phyloP scores from a whole-genome alignment of 352 stramenopile genomes.

The Pythium pectinolyticum region DNA sequence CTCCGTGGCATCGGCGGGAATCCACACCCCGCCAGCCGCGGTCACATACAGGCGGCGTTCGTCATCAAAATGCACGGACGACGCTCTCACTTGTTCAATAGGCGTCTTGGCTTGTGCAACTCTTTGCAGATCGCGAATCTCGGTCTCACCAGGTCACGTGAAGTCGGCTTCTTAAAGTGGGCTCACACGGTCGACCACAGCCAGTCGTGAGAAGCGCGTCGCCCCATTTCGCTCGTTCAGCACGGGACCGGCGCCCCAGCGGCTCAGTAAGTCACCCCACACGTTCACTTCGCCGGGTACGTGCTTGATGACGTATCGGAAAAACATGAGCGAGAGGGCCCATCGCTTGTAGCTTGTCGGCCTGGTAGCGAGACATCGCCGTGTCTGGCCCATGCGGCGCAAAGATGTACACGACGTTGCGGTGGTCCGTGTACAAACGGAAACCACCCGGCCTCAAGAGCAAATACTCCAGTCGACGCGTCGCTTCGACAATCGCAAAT shows the following conservation, averaged over 20 bases:
- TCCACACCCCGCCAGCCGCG: constrained; percentile 15
- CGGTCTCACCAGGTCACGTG: constrained; percentile 2
- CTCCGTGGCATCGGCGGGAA: constrained; percentile 16
- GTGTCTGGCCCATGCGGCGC: constrained; percentile 3
- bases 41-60: not conserved
- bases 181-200: constrained; percentile 11
- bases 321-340: constrained; percentile 24
- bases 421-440: constrained; percentile 24
- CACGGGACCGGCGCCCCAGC: constrained; percentile 12
- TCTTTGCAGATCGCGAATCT: constrained; percentile 2
- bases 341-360: constrained; percentile 35
- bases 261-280: constrained; percentile 29
- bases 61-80: too few relatives aligned
- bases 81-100: too few relatives aligned
- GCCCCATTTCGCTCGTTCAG: not conserved
- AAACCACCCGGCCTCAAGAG: constrained; percentile 20
- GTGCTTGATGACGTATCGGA: constrained; percentile 29
- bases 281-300: constrained; percentile 29
- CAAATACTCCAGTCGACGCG: constrained; percentile 21
- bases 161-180: constrained; percentile 16
- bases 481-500: constrained; percentile 24
- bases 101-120: too few relatives aligned
- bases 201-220: not conserved
- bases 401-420: constrained; percentile 31
- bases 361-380: constrained; percentile 21